Percentiles rank a stretch among this genome's conserved stretches.
Conservation (phyloP, 2,329 filamentous ascomycete species). For the Penicillium palitans region DNA sequence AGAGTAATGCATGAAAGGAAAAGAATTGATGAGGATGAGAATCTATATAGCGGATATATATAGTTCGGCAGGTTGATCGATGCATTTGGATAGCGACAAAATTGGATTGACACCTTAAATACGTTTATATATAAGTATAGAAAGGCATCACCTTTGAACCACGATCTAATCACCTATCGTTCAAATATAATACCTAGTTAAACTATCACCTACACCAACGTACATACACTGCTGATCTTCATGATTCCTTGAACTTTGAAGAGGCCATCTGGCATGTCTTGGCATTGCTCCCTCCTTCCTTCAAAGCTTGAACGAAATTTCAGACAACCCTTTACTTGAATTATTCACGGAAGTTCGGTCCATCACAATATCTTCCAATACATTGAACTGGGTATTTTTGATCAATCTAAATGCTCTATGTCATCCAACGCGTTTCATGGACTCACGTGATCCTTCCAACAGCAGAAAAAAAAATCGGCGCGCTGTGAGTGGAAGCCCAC, state of each 20-base stretch:
- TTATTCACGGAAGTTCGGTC: background rate
- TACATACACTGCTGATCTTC: conserved; percentile 18
- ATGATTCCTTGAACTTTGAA: conserved; percentile 16
- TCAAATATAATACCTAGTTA: background rate
- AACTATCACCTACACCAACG: background rate
- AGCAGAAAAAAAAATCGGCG: conserved; percentile 26
- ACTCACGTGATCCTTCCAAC: conserved; percentile 20
- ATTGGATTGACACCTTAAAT: background rate
- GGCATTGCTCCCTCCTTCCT: conserved; percentile 22
- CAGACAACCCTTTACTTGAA: background rate
- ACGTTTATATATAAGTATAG: too few species aligned
- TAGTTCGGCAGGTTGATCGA: background rate
- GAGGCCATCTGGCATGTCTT: conserved; percentile 42
- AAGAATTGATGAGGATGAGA: background rate
- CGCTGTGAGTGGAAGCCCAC: conserved; percentile 30
- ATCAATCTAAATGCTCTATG: conserved; percentile 7
- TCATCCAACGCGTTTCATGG: conserved; percentile 12
- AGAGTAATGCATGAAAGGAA: too few species aligned
- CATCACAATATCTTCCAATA: background rate
- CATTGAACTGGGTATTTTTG: background rate
- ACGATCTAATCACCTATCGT: background rate
- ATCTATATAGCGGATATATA: background rate
- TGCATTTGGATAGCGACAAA: background rate
- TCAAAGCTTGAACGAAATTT: background rate
- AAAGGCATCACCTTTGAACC: too few species aligned